Percentiles rank a stretch among this genome's conserved stretches.
phyloP scores from a whole-genome alignment of 2,329 filamentous ascomycete genomes.

The Aspergillus proliferans region DNA sequence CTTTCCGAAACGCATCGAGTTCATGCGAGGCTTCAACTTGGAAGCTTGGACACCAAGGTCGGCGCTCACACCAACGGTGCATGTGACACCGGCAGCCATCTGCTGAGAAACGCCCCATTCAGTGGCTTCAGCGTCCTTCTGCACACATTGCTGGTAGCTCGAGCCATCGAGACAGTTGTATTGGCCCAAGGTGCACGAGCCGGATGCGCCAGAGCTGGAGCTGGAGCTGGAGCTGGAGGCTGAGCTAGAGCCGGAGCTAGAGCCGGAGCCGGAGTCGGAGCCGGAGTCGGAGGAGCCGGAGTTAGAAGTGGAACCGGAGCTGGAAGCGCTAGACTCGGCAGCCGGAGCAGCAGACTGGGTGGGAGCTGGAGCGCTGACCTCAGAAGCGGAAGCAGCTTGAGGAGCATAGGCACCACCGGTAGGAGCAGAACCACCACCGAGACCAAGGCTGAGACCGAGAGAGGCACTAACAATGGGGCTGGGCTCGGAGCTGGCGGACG shows the following conservation, averaged over 20 bases:
- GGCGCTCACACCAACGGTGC: conserved; percentile 34
- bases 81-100: conserved; percentile 52
- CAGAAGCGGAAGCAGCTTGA: conserved; percentile 9
- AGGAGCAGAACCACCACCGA: conserved; percentile 13
- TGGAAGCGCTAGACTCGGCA: conserved; percentile 1
- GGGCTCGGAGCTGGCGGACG: conserved; percentile 15
- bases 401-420: conserved; percentile 13
- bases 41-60: conserved; percentile 20
- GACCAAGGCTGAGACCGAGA: conserved; percentile 3
- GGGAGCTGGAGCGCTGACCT: background rate
- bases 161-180: conserved; percentile 55
- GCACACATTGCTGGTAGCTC: conserved; percentile 53
- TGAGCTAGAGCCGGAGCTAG: conserved; percentile 27
- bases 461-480: background rate
- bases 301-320: conserved; percentile 20
- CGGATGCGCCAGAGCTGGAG: conserved; percentile 40
- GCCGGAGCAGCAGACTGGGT: background rate
- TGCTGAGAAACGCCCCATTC: conserved; percentile 46
- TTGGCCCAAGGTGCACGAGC: conserved; percentile 42
- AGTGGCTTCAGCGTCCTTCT: conserved; percentile 41
- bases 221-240: too few species aligned
- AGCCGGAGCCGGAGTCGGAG: too few species aligned
- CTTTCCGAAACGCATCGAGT: conserved; percentile 25
- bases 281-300: conserved; percentile 18
- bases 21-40: conserved; percentile 17